Conservation (phyloP, 768 basidiomycete species). For the Termitomyces sp. region DNA sequence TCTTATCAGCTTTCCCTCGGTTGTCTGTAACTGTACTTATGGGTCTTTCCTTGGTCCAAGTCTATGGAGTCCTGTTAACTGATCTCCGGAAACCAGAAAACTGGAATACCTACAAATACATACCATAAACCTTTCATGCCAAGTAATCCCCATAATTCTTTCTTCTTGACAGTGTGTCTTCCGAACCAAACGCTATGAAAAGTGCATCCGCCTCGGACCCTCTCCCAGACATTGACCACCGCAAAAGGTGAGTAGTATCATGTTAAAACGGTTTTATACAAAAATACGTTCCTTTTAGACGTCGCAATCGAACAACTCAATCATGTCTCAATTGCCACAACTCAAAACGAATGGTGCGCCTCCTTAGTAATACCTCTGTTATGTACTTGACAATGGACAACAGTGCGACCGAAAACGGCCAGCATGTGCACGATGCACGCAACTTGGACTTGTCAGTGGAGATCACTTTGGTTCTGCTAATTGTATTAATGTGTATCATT, state of each 20-base stretch:
- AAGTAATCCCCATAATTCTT: slow-evolving; percentile 9
- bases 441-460: slow-evolving; percentile 38
- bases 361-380: neutral
- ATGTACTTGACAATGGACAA: slow-evolving; percentile 9
- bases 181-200: slow-evolving; percentile 26
- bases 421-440: slow-evolving; percentile 43
- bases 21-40: slow-evolving; percentile 18
- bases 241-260: slow-evolving; percentile 32
- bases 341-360: slow-evolving; percentile 64
- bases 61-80: slow-evolving; percentile 7
- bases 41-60: slow-evolving; percentile 14
- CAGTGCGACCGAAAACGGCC: slow-evolving; percentile 47
- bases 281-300: slow-evolving; percentile 21
- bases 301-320: slow-evolving; percentile 68
- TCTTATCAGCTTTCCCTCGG: slow-evolving; percentile 20
- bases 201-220: slow-evolving; percentile 19
- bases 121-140: slow-evolving; percentile 6
- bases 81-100: slow-evolving; percentile 17
- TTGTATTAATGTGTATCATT: neutral
- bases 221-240: slow-evolving; percentile 44
- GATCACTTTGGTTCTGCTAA: neutral
- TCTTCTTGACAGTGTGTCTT: slow-evolving; percentile 21
- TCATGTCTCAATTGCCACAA: slow-evolving; percentile 72
- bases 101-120: slow-evolving; percentile 20
- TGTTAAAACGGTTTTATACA: neutral